Base-by-base conservation (phyloP, 2,329 filamentous ascomycete species). In the Thielaviopsis ethacetica region DNA sequence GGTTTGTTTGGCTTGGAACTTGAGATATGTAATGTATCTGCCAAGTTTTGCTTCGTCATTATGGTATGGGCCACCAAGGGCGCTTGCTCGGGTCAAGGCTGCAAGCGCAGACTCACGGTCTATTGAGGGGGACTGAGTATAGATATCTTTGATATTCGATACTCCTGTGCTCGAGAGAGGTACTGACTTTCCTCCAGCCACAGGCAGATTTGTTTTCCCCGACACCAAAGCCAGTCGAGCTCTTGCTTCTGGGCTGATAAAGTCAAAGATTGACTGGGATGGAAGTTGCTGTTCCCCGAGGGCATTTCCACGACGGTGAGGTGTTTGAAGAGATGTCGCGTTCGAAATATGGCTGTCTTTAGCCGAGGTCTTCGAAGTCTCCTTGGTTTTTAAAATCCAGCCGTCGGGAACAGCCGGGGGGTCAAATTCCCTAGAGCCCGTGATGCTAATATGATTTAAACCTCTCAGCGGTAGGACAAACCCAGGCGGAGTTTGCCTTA, bases 191-290 rank as follows among this genome's bases (percentile, higher is more conserved):
- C 87, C 83, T 1, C 84, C 74, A 0, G 85, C 93, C 7, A 82
- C 81, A 0, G 93, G 93, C 2, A 98, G 78, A 66, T 91, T 81
- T 2, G 71, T 71, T 60, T 83, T 89, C 1, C 91, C 91, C 2
- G 88, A 89, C 0, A 83, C 83, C 12, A 81, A 77, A 2, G 79
- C 89, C 52, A 98, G 78, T 26, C 84, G 82, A 56, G 91, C 85
- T 62, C 93, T 83, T 3, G 87, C 82, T 38, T 86, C 79, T 0
- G 88, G 77, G 0, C 87, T 87, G 63, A 98, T 78, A 70, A 87
- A 98, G 71, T 97, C 91, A 69, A 97, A 98, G 2, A 98, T 84
- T 0, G 93, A 97, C 72, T 97, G 96, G 0, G 89, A 88, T 0
- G 91, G 91, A 0, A 97, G 74, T 41, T 82, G 79, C 19, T 79